Conservation (phyloP, 2,329 filamentous ascomycete genomes). For the Fusarium incarnatum region DNA sequence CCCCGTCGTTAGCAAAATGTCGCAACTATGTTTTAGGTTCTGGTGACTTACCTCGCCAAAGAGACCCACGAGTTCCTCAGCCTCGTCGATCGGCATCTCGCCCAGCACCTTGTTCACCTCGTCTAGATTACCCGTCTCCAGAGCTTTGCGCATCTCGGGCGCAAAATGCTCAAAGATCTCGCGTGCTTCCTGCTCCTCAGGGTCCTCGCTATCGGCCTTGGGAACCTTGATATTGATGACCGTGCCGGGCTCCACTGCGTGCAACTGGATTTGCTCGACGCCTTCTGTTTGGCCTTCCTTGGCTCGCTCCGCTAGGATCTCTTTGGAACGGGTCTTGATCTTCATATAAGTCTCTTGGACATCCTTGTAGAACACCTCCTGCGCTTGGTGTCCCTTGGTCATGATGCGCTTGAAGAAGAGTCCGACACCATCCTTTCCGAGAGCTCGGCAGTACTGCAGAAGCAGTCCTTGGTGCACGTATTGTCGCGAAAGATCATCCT, state of each 20-base stretch:
- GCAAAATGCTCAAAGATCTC: conserved; percentile 86
- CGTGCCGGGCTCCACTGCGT: conserved; percentile 93
- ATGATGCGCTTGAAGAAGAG: conserved; percentile 98
- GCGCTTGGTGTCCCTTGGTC: conserved; percentile 87
- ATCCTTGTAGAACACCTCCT: conserved; percentile 91
- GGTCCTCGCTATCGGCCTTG: conserved; percentile 73
- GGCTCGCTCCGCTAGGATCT: conserved; percentile 71
- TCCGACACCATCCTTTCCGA: conserved; percentile 87
- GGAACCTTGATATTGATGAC: conserved; percentile 91
- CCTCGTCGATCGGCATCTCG: conserved; percentile 88
- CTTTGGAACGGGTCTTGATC: conserved; percentile 80
- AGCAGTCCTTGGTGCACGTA: conserved; percentile 94
- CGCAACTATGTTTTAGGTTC: background rate
- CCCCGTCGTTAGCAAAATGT: conserved; percentile 36
- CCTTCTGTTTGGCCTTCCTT: conserved; percentile 69
- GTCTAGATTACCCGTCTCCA: conserved; percentile 90
- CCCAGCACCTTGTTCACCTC: conserved; percentile 70
- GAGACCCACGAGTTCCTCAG: conserved; percentile 84
- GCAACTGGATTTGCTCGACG: conserved; percentile 96
- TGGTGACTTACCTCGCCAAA: conserved; percentile 71
- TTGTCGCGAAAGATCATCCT: conserved; percentile 81
- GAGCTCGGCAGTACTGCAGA: conserved; percentile 91
- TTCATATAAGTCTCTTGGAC: conserved; percentile 87
- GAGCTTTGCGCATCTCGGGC: conserved; percentile 81
- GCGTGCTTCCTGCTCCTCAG: conserved; percentile 71